Percentiles rank a stretch among this genome's conserved stretches.
Conservation (phyloP, 192 early-diverging fungal genomes). For the Physocladia obscura region DNA sequence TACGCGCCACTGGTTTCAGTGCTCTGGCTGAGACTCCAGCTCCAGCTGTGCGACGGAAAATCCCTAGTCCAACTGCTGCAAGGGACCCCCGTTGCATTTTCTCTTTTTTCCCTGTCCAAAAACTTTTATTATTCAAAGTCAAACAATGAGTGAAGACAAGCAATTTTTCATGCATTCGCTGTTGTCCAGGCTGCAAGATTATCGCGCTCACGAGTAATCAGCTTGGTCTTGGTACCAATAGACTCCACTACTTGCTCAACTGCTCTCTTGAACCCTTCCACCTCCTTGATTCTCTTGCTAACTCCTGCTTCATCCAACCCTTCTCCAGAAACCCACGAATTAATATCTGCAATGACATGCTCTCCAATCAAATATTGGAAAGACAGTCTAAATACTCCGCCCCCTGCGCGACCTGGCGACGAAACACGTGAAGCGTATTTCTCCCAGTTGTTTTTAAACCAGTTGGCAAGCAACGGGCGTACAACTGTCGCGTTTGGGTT, state of each 20-base stretch:
- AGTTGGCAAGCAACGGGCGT: slow-evolving; percentile 21
- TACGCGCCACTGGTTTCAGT: too few relatives aligned
- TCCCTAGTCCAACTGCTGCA: too few relatives aligned
- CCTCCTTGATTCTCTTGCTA: slow-evolving; percentile 21
- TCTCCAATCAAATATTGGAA: not conserved
- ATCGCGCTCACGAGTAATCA: slow-evolving; percentile 9
- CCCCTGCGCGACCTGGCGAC: not conserved
- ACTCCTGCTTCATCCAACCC: slow-evolving; percentile 14
- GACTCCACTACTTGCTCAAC: slow-evolving; percentile 8
- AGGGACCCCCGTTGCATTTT: too few relatives aligned
- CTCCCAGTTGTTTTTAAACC: slow-evolving; percentile 28
- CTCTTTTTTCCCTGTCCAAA: too few relatives aligned
- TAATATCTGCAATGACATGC: slow-evolving; percentile 13
- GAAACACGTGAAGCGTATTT: not conserved
- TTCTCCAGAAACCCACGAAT: slow-evolving; percentile 18
- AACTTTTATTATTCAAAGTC: too few relatives aligned
- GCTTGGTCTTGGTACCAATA: slow-evolving; percentile 7
- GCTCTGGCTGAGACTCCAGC: too few relatives aligned
- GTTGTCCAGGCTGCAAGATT: slow-evolving; percentile 6
- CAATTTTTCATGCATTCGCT: not conserved
- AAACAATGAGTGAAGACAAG: too few relatives aligned
- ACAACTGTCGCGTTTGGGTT: not conserved
- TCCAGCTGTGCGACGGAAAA: too few relatives aligned
- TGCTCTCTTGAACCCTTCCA: not conserved
- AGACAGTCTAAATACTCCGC: not conserved